Evolutionary conservation across 306 rosid species (phyloP).

Genomic region (Prunus salicina): DNA sequence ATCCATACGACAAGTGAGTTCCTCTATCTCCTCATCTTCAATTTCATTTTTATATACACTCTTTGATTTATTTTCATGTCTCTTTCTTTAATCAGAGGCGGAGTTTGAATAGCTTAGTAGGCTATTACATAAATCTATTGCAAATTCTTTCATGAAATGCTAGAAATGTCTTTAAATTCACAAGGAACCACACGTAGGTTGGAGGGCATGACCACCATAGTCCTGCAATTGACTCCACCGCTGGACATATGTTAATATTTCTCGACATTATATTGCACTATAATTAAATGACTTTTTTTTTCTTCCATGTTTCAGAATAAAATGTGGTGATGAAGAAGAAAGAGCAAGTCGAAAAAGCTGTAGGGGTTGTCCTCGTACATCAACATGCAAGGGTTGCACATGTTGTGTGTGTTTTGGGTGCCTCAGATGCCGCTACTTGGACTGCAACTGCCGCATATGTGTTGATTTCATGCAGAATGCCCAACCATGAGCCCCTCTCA

Average conservation of each 20-base stretch:
- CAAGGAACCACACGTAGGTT: no score
- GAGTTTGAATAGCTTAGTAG: no score
- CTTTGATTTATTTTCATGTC: neutral
- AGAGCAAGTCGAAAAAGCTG: slow-evolving; percentile 23
- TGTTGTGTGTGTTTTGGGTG: slow-evolving; percentile 49
- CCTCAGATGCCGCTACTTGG: slow-evolving; percentile 45
- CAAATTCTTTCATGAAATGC: no score
- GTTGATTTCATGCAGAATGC: slow-evolving; percentile 41
- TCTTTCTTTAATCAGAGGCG: neutral
- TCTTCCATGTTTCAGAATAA: slow-evolving; percentile 29
- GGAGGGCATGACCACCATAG: no score
- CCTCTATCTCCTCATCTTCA: neutral
- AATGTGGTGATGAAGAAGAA: slow-evolving; percentile 37
- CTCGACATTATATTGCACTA: neutral
- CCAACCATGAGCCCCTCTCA: slow-evolving; percentile 12
- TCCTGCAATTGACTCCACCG: no score
- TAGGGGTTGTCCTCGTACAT: slow-evolving; percentile 34
- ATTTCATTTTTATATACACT: neutral
- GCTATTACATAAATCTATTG: no score
- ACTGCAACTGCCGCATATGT: slow-evolving; percentile 49
- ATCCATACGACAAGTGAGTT: slow-evolving; percentile 32
- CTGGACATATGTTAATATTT: no score
- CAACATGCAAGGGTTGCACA: slow-evolving; percentile 41
- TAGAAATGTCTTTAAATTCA: no score
- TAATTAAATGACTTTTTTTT: neutral